Evolutionary conservation across 2,329 filamentous ascomycete species (phyloP).

Genomic region (Aspergillus glaucus): DNA sequence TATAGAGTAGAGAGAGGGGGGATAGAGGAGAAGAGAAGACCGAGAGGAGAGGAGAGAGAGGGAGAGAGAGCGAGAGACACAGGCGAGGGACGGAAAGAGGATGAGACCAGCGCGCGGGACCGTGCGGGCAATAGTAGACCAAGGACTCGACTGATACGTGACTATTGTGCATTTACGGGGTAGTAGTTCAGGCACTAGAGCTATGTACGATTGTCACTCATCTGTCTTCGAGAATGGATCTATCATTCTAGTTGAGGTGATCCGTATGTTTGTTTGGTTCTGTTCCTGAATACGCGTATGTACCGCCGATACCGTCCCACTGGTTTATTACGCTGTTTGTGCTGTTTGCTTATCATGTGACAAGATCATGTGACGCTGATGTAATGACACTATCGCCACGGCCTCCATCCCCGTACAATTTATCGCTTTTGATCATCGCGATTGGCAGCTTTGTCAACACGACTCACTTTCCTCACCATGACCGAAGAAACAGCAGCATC

Average conservation of each 20-base stretch:
- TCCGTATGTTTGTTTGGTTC: background rate
- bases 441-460: background rate
- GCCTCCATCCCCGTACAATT: background rate
- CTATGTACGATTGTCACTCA: too few relatives aligned
- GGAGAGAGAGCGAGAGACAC: background rate
- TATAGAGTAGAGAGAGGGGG: slow-evolving; percentile 21
- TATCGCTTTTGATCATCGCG: background rate
- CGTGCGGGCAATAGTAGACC: slow-evolving; percentile 5
- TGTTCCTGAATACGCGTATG: background rate
- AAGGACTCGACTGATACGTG: slow-evolving; percentile 1
- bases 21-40: slow-evolving; percentile 17
- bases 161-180: background rate
- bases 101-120: slow-evolving; percentile 11
- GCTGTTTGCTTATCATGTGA: slow-evolving; percentile 4
- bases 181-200: too few relatives aligned
- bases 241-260: background rate
- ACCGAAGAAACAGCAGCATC: slow-evolving; percentile 21
- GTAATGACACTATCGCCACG: background rate
- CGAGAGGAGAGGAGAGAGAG: slow-evolving; percentile 5
- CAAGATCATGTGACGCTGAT: too few relatives aligned
- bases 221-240: background rate
- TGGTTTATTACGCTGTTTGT: slow-evolving; percentile 5
- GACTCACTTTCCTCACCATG: slow-evolving; percentile 13
- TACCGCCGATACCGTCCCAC: slow-evolving; percentile 3
- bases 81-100: background rate